These are phyloP conservation scores for Nitzschia putrida DNA, from an alignment of 108 stramenopile species.

Conservation along the genomic window DNA sequence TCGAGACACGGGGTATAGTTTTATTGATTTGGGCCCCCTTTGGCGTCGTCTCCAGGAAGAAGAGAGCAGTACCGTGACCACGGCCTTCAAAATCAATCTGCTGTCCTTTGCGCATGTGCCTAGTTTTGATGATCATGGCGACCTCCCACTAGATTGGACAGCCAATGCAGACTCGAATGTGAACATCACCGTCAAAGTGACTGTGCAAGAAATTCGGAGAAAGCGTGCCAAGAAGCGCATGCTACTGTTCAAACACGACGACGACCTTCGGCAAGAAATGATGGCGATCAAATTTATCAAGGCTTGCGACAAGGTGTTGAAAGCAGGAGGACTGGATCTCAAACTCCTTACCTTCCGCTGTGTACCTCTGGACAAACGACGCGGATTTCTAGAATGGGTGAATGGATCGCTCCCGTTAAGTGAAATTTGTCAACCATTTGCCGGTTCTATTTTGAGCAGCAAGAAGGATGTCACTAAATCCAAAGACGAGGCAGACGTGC, in stretches of 20 bases:
- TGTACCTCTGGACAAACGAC: conserved; percentile 68
- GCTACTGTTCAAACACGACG: conserved; percentile 87
- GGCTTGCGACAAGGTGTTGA: conserved; percentile 68
- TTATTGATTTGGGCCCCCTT: conserved; percentile 60
- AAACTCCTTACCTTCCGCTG: conserved; percentile 79
- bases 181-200: conserved; percentile 61
- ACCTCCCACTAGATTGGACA: conserved; percentile 6
- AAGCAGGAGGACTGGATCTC: conserved; percentile 79
- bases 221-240: conserved; percentile 51
- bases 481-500: conserved; percentile 19
- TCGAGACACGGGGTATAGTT: conserved; percentile 57
- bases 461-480: conserved; percentile 4
- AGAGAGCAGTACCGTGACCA: not conserved
- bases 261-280: conserved; percentile 85
- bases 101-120: conserved; percentile 5
- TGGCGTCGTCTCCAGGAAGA: conserved; percentile 41
- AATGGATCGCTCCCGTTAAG: conserved; percentile 76
- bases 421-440: conserved; percentile 74
- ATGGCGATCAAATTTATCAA: conserved; percentile 83
- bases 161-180: conserved; percentile 23
- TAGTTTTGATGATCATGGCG: conserved; percentile 73
- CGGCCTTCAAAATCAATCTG: not conserved
- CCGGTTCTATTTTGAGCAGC: conserved; percentile 47
- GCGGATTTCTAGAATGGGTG: conserved; percentile 89
- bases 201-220: conserved; percentile 39